A percentile compares a stretch with the other conserved stretches of the same genome.
These are phyloP conservation scores for Acacia concinna DNA, from an alignment of 331 rosid genomes.

Conservation along the genomic window DNA sequence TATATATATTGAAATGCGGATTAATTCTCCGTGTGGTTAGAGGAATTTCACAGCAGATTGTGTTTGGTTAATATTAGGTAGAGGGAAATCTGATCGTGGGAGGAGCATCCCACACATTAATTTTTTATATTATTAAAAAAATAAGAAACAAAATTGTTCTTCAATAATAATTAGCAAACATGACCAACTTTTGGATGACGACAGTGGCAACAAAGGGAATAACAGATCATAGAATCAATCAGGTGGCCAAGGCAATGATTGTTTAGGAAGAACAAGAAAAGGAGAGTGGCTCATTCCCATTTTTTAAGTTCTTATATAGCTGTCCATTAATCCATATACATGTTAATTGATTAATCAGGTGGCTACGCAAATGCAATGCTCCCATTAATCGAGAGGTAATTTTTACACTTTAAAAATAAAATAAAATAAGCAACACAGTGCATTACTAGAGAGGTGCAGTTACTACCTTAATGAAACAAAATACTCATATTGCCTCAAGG, in stretches of 20 bases:
- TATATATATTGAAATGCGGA: background rate
- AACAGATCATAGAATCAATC: slow-evolving; percentile 21
- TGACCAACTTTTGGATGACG: slow-evolving; percentile 1
- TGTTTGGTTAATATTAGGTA: background rate
- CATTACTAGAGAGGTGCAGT: background rate
- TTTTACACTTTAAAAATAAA: no score
- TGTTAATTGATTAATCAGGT: background rate
- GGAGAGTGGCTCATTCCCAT: background rate
- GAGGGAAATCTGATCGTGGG: background rate
- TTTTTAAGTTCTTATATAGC: background rate
- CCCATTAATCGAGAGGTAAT: background rate
- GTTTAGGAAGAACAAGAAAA: background rate
- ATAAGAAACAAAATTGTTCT: background rate
- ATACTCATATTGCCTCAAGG: no score
- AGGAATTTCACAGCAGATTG: no score
- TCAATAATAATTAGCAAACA: background rate
- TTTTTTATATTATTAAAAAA: background rate
- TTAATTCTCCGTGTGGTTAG: no score
- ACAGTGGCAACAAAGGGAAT: slow-evolving; percentile 12
- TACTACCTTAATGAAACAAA: background rate
- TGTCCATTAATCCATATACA: background rate
- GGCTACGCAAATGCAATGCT: background rate
- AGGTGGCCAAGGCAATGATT: slow-evolving; percentile 25
- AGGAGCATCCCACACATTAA: background rate
- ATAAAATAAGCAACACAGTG: no score